These are phyloP conservation scores for Nannochloris sp. DNA, from an alignment of 139 green algal genomes.

Conservation along the genomic window DNA sequence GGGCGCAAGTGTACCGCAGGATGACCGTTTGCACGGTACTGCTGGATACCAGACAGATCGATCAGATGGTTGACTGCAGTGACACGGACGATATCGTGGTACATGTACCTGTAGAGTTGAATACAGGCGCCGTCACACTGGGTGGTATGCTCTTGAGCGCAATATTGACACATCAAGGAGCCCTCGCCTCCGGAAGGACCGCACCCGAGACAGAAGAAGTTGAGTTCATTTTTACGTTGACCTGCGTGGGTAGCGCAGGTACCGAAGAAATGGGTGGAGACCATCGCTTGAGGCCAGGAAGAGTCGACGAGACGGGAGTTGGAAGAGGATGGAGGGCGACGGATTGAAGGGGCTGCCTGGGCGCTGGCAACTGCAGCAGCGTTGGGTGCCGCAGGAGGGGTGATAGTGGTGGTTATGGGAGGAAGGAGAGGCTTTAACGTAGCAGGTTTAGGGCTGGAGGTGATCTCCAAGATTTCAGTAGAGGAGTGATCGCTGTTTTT, in stretches of 20 bases:
- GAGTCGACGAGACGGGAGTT: too few relatives aligned
- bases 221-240: conserved; percentile 1
- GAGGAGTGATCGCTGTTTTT: background rate
- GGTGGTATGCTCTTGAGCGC: background rate
- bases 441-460: background rate
- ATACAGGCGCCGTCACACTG: background rate
- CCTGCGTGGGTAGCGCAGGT: background rate
- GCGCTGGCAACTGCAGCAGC: too few relatives aligned
- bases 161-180: conserved; percentile 2
- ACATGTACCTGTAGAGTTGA: conserved; percentile 13
- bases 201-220: conserved; percentile 1
- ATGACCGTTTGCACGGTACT: background rate
- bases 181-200: background rate
- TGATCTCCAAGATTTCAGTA: background rate
- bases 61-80: background rate
- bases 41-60: conserved; percentile 5
- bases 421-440: background rate
- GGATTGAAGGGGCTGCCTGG: too few relatives aligned
- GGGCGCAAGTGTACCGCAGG: background rate
- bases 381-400: too few relatives aligned
- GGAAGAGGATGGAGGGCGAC: too few relatives aligned
- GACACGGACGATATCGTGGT: conserved; percentile 5
- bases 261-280: background rate
- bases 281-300: background rate
- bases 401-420: background rate